phyloP scores from a whole-genome alignment of 805 yeast species.

The Candida sonorensis region DNA sequence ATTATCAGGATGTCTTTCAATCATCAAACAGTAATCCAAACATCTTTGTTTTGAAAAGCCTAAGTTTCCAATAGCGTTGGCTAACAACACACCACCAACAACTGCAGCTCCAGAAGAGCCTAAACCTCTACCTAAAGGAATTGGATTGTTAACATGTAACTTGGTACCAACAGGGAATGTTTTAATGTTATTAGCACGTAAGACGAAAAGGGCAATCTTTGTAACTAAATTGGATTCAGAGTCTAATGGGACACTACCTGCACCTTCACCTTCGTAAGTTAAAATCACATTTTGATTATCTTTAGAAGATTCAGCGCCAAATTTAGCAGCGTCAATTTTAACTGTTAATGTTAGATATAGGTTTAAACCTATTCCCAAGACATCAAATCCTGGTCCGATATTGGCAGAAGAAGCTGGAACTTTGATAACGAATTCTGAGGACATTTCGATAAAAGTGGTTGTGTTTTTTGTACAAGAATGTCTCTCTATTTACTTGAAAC shows the following conservation, averaged over 20 bases:
- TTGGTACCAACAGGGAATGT: conserved; percentile 80
- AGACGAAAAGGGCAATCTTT: conserved; percentile 84
- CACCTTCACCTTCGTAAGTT: conserved; percentile 70
- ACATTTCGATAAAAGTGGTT: no score
- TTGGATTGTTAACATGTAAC: conserved; percentile 79
- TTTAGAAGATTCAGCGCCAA: conserved; percentile 35
- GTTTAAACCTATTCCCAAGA: conserved; percentile 83
- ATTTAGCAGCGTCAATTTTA: conserved; percentile 42
- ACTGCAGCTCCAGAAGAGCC: conserved; percentile 99
- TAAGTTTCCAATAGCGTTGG: conserved; percentile 74
- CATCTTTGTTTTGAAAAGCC: conserved; percentile 71
- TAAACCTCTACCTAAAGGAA: conserved; percentile 93
- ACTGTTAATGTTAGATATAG: conserved; percentile 68
- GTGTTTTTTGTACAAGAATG: no score
- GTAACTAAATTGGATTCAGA: conserved; percentile 84
- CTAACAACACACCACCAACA: conserved; percentile 91
- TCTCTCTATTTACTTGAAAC: no score
- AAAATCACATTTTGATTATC: conserved; percentile 68
- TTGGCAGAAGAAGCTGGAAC: conserved; percentile 98
- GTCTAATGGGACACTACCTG: conserved; percentile 67
- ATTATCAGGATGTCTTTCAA: conserved; percentile 97
- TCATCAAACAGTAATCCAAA: conserved; percentile 92
- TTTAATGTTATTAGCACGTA: conserved; percentile 73
- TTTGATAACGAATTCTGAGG: conserved; percentile 50
- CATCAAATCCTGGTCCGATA: conserved; percentile 98